These are phyloP conservation scores for Crucihimalaya himalaica DNA, from an alignment of 345 rosid genomes.

Conservation along the genomic window DNA sequence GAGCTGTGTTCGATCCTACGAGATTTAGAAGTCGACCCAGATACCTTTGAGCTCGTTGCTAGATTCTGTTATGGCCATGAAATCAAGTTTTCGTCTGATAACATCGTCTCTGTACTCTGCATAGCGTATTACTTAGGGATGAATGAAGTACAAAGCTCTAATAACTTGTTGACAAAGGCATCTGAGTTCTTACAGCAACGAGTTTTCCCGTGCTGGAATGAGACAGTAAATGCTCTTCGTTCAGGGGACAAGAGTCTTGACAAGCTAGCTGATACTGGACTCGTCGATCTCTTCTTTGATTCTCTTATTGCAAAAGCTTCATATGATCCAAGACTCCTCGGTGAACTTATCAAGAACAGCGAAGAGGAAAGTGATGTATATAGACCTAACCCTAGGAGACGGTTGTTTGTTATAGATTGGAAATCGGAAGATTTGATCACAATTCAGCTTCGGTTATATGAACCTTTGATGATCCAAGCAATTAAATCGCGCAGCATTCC, in stretches of 20 bases:
- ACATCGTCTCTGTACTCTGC: slow-evolving; percentile 61
- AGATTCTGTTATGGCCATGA: slow-evolving; percentile 70
- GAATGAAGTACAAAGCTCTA: slow-evolving; percentile 60
- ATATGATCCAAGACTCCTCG: slow-evolving; percentile 60
- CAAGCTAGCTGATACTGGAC: slow-evolving; percentile 49
- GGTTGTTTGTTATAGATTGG: slow-evolving; percentile 60
- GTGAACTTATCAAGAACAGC: slow-evolving; percentile 49
- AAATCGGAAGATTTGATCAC: slow-evolving; percentile 60
- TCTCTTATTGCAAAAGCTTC: slow-evolving; percentile 58
- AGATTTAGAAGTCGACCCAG: slow-evolving; percentile 57
- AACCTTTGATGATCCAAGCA: slow-evolving; percentile 49
- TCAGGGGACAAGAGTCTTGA: slow-evolving; percentile 40
- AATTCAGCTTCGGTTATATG: slow-evolving; percentile 54
- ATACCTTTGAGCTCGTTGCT: slow-evolving; percentile 61
- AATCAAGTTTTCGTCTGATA: slow-evolving; percentile 51
- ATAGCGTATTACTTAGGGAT: slow-evolving; percentile 61
- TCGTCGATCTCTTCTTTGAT: slow-evolving; percentile 63
- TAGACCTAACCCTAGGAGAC: slow-evolving; percentile 69
- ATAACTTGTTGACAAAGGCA: slow-evolving; percentile 59
- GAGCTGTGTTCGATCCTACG: slow-evolving; percentile 43
- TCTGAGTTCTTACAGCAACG: slow-evolving; percentile 49
- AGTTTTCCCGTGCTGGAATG: slow-evolving; percentile 77
- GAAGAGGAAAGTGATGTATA: slow-evolving; percentile 40
- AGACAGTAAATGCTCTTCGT: slow-evolving; percentile 63
- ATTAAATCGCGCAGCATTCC: slow-evolving; percentile 51